phyloP scores from a whole-genome alignment of 148 eudicot genomes.

The Persicaria maculosa region DNA sequence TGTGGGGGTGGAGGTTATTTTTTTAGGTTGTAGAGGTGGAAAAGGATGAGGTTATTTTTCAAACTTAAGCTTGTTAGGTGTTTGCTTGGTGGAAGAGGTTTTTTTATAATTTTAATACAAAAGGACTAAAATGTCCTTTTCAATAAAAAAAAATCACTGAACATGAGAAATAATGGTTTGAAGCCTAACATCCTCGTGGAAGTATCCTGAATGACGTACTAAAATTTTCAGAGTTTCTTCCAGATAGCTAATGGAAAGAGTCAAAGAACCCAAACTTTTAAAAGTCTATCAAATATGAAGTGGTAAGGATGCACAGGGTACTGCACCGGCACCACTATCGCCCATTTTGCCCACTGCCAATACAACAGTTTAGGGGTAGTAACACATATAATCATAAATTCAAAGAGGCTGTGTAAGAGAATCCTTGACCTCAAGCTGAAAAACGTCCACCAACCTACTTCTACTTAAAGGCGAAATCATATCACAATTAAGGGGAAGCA shows the following conservation, averaged over 20 bases:
- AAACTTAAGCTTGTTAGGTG: too few species aligned
- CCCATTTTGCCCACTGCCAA: neutral
- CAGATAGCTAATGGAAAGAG: constrained; percentile 50
- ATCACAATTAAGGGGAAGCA: neutral
- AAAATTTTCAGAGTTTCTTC: constrained; percentile 83
- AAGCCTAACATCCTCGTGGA: constrained; percentile 97
- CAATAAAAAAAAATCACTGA: too few species aligned
- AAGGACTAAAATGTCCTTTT: too few species aligned
- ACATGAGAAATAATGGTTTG: constrained; percentile 74
- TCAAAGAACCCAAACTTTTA: constrained; percentile 24
- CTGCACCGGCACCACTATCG: too few species aligned
- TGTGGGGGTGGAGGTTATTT: too few species aligned
- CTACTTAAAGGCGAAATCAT: neutral
- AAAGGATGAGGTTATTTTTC: too few species aligned
- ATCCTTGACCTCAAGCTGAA: neutral
- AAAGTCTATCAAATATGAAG: neutral
- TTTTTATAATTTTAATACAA: too few species aligned
- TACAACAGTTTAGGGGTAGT: neutral
- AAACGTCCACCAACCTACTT: neutral
- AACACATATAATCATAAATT: too few species aligned
- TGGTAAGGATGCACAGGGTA: neutral
- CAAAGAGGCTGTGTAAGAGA: too few species aligned
- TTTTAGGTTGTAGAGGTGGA: too few species aligned
- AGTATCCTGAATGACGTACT: constrained; percentile 71
- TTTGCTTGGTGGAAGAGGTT: too few species aligned